Evolutionary conservation across 805 yeast species (phyloP), one percentile per base, ranked within the genome.

Genomic region (Nematodospora valgi): DNA sequence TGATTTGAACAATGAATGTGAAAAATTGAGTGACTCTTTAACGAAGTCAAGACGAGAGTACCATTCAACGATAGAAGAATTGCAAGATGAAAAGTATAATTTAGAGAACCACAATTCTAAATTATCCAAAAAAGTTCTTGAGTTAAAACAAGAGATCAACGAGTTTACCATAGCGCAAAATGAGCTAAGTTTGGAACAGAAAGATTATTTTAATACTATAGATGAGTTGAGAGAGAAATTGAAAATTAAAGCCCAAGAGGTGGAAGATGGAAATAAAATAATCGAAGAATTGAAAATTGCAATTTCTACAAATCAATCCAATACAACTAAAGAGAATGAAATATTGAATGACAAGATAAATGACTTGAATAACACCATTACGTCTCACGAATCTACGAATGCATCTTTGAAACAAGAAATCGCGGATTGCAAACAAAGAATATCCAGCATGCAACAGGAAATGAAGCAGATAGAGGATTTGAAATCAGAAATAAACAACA

Each of bases 1-100:
- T 2, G 70, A 66, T 20, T 48, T 80, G 41, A 78, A 77, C 43
- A 55, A 53, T 19, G 84, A 80, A 46, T 76, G 82, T 47, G 77
- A 74, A 30, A 55, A 74, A 25, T 55, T 77, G 29, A 66, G 72
- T 13, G 53, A 49, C 20, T 64, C 69, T 6, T 51, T 71, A 30
- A 51, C 64, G 6, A 43, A 49, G 4, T 39, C 70, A 26, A 62
- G 75, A 32, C 55, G 67, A 15, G 68, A 65, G 30, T 42, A 47
- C 15, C 64, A 61, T 33, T 26, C 49, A 7, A 64, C 64, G 27
- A 66, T 65, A 40, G 66, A 51, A 24, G 37, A 46, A 28, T 41
- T 56, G 36, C 60, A 58, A 48, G 65, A 66, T 53, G 63, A 66
- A 35, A 59, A 62, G 40, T 61, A 68, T 39, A 56, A 61, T 24